These are phyloP conservation scores for Mycotypha africana DNA, from an alignment of 371 early-diverging fungal genomes.

Conservation along the genomic window DNA sequence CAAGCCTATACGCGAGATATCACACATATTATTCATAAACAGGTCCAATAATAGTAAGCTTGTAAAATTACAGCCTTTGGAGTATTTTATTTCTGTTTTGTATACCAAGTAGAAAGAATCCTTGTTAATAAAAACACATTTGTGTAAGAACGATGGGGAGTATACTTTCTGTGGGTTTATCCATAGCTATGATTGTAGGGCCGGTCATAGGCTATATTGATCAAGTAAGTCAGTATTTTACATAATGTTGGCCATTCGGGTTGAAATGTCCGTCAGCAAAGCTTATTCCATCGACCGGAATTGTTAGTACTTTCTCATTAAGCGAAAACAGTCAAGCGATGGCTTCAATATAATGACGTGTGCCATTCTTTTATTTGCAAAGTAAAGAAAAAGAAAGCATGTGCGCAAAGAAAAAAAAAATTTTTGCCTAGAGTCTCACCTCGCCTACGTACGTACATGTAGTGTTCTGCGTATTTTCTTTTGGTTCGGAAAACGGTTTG, in stretches of 20 bases:
- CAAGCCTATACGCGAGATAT: too few relatives aligned
- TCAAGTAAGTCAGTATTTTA: constrained; percentile 11
- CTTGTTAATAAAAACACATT: too few relatives aligned
- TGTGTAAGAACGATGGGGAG: too few relatives aligned
- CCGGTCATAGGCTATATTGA: constrained; percentile 26
- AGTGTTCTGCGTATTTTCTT: constrained; percentile 55
- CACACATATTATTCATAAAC: too few relatives aligned
- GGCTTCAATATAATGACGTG: constrained; percentile 26
- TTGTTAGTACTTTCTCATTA: constrained; percentile 18
- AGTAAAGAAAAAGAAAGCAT: constrained; percentile 7
- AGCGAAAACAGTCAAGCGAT: constrained; percentile 22
- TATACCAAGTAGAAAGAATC: too few relatives aligned
- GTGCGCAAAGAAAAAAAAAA: neutral
- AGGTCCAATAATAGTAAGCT: too few relatives aligned
- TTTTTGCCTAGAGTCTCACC: too few relatives aligned
- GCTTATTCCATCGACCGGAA: too few relatives aligned
- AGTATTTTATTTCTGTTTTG: too few relatives aligned
- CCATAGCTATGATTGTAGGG: constrained; percentile 19
- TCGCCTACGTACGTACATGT: neutral
- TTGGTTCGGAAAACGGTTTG: constrained; percentile 58
- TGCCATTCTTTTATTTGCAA: constrained; percentile 23
- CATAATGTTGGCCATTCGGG: neutral
- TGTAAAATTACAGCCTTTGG: too few relatives aligned
- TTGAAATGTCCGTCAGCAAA: neutral
- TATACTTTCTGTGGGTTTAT: constrained; percentile 11